These are phyloP conservation scores for Adansonia grandidieri DNA, from an alignment of 441 rosid genomes.

Conservation along the genomic window DNA sequence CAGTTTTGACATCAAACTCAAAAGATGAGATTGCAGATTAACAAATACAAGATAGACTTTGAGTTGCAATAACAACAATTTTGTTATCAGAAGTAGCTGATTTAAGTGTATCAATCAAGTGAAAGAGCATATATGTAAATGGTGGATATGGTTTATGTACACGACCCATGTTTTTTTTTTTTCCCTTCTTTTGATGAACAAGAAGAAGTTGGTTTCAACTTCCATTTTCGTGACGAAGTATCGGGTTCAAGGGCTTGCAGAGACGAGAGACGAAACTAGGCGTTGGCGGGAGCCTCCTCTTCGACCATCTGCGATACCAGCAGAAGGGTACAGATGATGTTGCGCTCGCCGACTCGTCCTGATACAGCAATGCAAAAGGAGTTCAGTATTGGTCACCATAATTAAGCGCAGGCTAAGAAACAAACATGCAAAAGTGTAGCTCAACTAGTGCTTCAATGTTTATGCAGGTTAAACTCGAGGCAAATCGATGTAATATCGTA, in stretches of 20 bases:
- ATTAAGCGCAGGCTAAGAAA: too few relatives aligned
- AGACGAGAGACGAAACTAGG: conserved; percentile 28
- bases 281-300: conserved; percentile 85
- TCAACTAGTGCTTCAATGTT: neutral
- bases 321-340: conserved; percentile 83
- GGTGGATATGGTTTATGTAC: conserved; percentile 24
- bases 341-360: conserved; percentile 95
- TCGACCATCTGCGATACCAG: conserved; percentile 63
- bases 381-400: neutral
- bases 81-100: conserved; percentile 30
- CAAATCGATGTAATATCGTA: too few relatives aligned
- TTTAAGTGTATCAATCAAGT: conserved; percentile 27
- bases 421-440: neutral
- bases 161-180: neutral
- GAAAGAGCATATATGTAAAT: conserved; percentile 27
- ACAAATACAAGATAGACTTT: too few relatives aligned
- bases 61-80: conserved; percentile 31
- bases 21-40: too few relatives aligned
- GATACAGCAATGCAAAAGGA: conserved; percentile 11
- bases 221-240: neutral
- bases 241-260: neutral
- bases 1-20: too few relatives aligned
- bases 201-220: conserved; percentile 8
- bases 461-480: too few relatives aligned
- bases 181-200: neutral